Conservation (phyloP, 768 basidiomycete genomes). For the Cystofilobasidium capitatum region DNA sequence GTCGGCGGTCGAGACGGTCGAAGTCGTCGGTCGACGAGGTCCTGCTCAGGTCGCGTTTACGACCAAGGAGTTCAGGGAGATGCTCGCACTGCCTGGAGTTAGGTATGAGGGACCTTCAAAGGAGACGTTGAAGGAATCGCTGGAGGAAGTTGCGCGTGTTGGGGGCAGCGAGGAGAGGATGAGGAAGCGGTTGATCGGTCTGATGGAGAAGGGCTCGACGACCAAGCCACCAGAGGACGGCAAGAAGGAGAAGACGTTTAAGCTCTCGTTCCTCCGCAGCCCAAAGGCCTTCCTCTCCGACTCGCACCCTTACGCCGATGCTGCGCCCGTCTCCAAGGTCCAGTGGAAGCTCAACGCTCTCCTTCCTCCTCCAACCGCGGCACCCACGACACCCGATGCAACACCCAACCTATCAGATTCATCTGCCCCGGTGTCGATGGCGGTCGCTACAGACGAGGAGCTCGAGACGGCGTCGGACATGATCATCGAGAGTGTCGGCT, state of each 20-base stretch:
- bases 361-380: conserved; percentile 25
- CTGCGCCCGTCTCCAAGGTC: conserved; percentile 26
- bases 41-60: conserved; percentile 84
- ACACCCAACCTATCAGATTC: conserved; percentile 14
- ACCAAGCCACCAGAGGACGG: background rate
- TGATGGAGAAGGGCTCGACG: conserved; percentile 37
- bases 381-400: background rate
- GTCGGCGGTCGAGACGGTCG: conserved; percentile 62
- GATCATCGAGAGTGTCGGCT: conserved; percentile 80
- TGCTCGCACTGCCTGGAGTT: conserved; percentile 55
- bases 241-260: conserved; percentile 30
- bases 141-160: conserved; percentile 28
- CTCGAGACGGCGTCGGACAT: conserved; percentile 57
- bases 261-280: conserved; percentile 36
- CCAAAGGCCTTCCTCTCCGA: conserved; percentile 30
- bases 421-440: conserved; percentile 26
- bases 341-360: conserved; percentile 36
- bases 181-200: conserved; percentile 40
- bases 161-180: conserved; percentile 35
- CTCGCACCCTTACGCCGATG: background rate
- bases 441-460: conserved; percentile 50
- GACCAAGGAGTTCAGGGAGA: conserved; percentile 82
- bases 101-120: conserved; percentile 46
- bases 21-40: conserved; percentile 75
- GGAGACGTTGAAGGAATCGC: conserved; percentile 33